A percentile compares a stretch with the other conserved stretches of the same genome.
Evolutionary conservation across 2,329 filamentous ascomycete genomes (phyloP).

Genomic region (Fusarium camptoceras): DNA sequence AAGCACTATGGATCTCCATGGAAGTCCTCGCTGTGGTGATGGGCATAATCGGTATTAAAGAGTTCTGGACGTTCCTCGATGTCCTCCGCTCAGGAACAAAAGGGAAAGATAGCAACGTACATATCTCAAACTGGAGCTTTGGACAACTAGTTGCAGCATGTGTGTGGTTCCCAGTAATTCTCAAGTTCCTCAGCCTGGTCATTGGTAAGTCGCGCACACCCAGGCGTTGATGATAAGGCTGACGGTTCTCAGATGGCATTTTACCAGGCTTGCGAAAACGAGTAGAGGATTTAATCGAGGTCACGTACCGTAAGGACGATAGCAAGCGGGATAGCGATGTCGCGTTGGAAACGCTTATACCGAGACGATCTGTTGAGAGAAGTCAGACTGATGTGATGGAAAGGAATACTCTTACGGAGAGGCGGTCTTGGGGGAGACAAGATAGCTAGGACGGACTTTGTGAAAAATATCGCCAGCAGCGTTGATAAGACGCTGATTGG

Average conservation of each 20-base stretch:
- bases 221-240: no score
- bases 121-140: neutral
- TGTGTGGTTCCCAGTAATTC: neutral
- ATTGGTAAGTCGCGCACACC: neutral
- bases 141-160: constrained; percentile 9
- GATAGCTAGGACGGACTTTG: neutral
- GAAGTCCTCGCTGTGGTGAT: neutral
- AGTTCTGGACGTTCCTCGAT: neutral
- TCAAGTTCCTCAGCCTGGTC: neutral
- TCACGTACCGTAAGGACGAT: neutral
- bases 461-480: no score
- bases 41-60: rapidly evolving
- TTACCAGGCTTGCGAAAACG: neutral
- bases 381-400: neutral
- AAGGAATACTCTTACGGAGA: rapidly evolving
- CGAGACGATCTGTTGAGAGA: rapidly evolving
- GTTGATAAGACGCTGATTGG: neutral
- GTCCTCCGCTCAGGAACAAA: neutral
- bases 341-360: neutral
- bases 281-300: neutral
- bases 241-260: neutral
- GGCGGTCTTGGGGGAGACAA: neutral
- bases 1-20: neutral
- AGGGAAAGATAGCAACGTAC: neutral
- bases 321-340: rapidly evolving